Percentiles rank a stretch among this genome's conserved stretches.
phyloP scores from a whole-genome alignment of 257 asterid species.

The Leonotis leonurus region DNA sequence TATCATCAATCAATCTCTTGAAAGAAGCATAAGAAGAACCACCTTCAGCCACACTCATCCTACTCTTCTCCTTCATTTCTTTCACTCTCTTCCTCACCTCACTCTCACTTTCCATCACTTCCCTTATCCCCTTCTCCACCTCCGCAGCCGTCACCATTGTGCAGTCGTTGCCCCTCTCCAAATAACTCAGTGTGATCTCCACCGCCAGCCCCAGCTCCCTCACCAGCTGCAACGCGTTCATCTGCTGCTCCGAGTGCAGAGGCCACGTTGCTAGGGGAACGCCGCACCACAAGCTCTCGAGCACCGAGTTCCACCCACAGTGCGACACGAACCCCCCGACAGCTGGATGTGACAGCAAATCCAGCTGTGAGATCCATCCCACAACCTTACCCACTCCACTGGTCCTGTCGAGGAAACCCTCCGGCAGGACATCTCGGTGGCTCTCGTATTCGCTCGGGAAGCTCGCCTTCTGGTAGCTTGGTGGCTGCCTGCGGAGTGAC shows the following conservation, averaged over 20 bases:
- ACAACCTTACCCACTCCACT: constrained; percentile 31
- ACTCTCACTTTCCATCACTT: constrained; percentile 33
- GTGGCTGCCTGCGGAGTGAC: constrained; percentile 36
- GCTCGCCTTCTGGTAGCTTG: not conserved
- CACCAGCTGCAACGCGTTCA: constrained; percentile 52
- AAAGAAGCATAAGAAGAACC: constrained; percentile 45
- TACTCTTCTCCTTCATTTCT: constrained; percentile 33
- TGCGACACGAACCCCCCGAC: constrained; percentile 61
- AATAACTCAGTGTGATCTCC: constrained; percentile 32
- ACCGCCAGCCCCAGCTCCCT: constrained; percentile 44
- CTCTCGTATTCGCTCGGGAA: constrained; percentile 41
- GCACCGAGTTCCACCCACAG: constrained; percentile 66
- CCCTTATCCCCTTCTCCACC: constrained; percentile 37
- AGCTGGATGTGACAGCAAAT: constrained; percentile 30
- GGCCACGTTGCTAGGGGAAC: constrained; percentile 68
- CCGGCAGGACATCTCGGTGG: constrained; percentile 32
- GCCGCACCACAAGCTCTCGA: constrained; percentile 58
- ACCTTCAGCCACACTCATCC: constrained; percentile 27
- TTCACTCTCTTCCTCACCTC: constrained; percentile 28
- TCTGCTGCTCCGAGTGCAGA: constrained; percentile 47
- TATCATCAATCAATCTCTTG: constrained; percentile 18
- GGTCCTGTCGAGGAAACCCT: constrained; percentile 43
- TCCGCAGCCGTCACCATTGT: constrained; percentile 15
- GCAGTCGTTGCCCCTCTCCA: constrained; percentile 18
- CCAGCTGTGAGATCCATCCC: constrained; percentile 59